A percentile compares a stretch with the other conserved stretches of the same genome.
phyloP scores from a whole-genome alignment of 2,329 filamentous ascomycete genomes.

The Ophiostoma perfectum region DNA sequence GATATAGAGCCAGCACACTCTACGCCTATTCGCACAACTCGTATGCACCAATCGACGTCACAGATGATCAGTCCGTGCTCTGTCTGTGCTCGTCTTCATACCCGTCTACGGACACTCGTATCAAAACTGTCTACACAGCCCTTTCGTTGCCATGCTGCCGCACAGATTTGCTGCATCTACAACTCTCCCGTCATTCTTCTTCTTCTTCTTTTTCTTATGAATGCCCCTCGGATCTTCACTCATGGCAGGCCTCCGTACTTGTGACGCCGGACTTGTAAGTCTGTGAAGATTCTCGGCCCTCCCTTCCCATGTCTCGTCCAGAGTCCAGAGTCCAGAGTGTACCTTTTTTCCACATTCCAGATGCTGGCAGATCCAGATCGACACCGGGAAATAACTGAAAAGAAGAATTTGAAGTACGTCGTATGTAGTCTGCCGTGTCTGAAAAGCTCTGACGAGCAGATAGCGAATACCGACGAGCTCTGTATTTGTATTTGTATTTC shows the following conservation, averaged over 20 bases:
- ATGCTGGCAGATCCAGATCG: conserved; percentile 2
- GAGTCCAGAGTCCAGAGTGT: not conserved
- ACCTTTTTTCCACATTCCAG: not conserved
- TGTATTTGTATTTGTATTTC: no score
- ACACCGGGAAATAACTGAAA: not conserved
- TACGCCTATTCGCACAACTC: no score
- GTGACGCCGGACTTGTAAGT: not conserved
- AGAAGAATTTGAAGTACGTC: not conserved
- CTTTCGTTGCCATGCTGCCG: no score
- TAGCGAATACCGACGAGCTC: not conserved
- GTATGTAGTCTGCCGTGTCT: no score
- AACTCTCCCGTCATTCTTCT: no score
- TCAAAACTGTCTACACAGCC: no score
- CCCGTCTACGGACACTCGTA: no score
- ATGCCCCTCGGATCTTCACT: not conserved
- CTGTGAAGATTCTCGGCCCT: not conserved
- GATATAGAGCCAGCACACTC: not conserved
- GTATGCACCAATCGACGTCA: not conserved
- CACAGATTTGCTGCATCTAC: no score
- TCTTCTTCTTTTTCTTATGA: not conserved
- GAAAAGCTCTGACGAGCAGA: not conserved
- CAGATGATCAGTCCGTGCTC: not conserved
- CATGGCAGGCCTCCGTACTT: not conserved
- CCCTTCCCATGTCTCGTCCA: not conserved
- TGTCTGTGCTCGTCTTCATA: not conserved